phyloP scores from a whole-genome alignment of 805 yeast genomes.

The Wickerhamiella domercqiae region DNA sequence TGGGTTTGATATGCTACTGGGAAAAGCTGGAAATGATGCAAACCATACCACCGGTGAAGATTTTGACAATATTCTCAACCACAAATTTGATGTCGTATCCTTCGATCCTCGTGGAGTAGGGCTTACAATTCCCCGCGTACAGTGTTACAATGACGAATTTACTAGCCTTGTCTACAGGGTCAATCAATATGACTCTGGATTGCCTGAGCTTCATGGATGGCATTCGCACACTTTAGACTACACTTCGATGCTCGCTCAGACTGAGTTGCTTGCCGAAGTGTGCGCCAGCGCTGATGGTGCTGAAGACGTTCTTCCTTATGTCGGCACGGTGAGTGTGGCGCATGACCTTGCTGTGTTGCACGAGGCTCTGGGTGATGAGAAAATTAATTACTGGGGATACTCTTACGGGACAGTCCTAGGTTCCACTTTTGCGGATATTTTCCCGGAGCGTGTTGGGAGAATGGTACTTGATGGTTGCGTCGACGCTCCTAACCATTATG shows the following conservation, averaged over 20 bases:
- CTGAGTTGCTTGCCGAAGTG: slow-evolving; percentile 7
- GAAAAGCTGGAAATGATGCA: not conserved
- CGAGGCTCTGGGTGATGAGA: slow-evolving; percentile 15
- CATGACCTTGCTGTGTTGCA: slow-evolving; percentile 17
- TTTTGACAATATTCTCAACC: slow-evolving; percentile 8
- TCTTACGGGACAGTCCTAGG: slow-evolving; percentile 17
- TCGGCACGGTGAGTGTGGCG: slow-evolving; percentile 16
- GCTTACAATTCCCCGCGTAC: slow-evolving; percentile 10
- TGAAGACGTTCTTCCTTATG: slow-evolving; percentile 7
- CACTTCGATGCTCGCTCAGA: slow-evolving; percentile 6
- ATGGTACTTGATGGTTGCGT: slow-evolving; percentile 17
- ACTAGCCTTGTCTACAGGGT: not conserved
- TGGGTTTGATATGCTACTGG: slow-evolving; percentile 9
- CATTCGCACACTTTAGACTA: too few species aligned
- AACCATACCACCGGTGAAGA: slow-evolving; percentile 3
- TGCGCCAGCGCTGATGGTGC: slow-evolving; percentile 7
- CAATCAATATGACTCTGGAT: slow-evolving; percentile 4
- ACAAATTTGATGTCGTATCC: slow-evolving; percentile 13
- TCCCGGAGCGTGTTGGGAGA: slow-evolving; percentile 13
- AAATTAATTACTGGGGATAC: slow-evolving; percentile 19
- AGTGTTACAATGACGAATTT: slow-evolving; percentile 7
- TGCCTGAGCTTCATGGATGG: slow-evolving; percentile 9
- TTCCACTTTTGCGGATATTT: slow-evolving; percentile 17
- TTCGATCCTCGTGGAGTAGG: slow-evolving; percentile 19
- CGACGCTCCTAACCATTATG: slow-evolving; percentile 13